Evolutionary conservation across 2,329 filamentous ascomycete species (phyloP).

Genomic region (Fragosphaeria purpurea): DNA sequence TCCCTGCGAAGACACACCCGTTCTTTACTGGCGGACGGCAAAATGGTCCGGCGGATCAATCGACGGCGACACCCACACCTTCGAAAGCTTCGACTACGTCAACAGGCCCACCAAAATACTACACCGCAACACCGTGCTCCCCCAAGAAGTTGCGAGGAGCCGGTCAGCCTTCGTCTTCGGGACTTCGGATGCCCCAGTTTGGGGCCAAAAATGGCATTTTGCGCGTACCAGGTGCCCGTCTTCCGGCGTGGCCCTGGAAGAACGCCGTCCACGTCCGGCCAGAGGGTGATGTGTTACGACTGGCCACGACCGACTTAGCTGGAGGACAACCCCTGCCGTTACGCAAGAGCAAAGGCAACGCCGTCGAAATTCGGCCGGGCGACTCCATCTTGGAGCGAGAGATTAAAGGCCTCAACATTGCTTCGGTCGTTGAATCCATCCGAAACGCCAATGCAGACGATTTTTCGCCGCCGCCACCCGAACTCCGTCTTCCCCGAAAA

Average conservation of each 20-base stretch:
- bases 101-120: constrained; percentile 25
- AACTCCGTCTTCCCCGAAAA: constrained; percentile 44
- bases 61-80: constrained; percentile 13
- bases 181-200: constrained; percentile 27
- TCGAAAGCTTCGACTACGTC: constrained; percentile 11
- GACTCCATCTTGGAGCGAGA: constrained; percentile 34
- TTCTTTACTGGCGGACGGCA: constrained; percentile 55
- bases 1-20: constrained; percentile 36
- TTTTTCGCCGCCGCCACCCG: constrained; percentile 34
- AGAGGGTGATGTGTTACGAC: background rate
- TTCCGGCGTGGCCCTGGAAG: constrained; percentile 62
- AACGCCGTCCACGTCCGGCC: constrained; percentile 48
- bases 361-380: constrained; percentile 26
- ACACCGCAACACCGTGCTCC: constrained; percentile 44
- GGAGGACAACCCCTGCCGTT: constrained; percentile 1
- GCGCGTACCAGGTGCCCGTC: constrained; percentile 55
- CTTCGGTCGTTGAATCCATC: constrained; percentile 22
- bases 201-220: constrained; percentile 34
- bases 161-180: constrained; percentile 16
- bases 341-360: constrained; percentile 42
- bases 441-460: constrained; percentile 27
- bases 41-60: constrained; percentile 13
- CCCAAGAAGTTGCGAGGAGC: constrained; percentile 29
- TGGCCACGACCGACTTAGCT: too few relatives aligned
- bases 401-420: constrained; percentile 29